phyloP scores from a whole-genome alignment of 139 green algal species.

The Choricystis sp. region DNA sequence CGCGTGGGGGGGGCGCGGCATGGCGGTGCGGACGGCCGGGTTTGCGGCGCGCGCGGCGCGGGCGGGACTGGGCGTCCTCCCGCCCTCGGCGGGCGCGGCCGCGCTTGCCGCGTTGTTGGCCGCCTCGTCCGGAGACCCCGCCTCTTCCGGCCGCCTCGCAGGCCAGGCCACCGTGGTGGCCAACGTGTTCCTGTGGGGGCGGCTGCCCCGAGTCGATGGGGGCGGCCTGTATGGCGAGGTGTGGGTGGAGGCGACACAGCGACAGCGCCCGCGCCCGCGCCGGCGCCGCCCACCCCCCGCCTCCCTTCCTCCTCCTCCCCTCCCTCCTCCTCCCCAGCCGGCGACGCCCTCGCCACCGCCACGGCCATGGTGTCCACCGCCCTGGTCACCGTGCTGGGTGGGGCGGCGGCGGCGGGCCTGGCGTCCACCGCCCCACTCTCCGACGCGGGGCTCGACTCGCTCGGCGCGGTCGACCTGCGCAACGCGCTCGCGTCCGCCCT shows the following conservation, averaged over 20 bases:
- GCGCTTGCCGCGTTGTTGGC: conserved; percentile 12
- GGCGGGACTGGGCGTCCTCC: conserved; percentile 39
- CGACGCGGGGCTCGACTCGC: conserved; percentile 44
- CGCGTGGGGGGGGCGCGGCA: conserved; percentile 40
- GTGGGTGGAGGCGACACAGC: not conserved
- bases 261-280: not conserved
- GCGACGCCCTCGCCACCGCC: too few species aligned
- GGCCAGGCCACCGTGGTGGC: too few species aligned
- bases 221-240: not conserved
- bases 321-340: too few species aligned
- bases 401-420: conserved; percentile 6
- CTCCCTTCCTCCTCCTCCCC: not conserved
- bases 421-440: conserved; percentile 12
- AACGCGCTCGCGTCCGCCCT: conserved; percentile 11
- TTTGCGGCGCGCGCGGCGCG: conserved; percentile 26
- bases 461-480: conserved; percentile 38
- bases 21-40: conserved; percentile 43
- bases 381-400: not conserved
- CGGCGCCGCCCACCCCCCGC: too few species aligned
- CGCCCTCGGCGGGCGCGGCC: conserved; percentile 25
- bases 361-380: not conserved
- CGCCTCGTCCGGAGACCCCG: not conserved
- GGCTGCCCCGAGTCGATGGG: not conserved
- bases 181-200: not conserved
- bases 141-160: too few species aligned